Base-by-base conservation (phyloP, 257 asterid genomes). In the Nicotiana obtusifolia region DNA sequence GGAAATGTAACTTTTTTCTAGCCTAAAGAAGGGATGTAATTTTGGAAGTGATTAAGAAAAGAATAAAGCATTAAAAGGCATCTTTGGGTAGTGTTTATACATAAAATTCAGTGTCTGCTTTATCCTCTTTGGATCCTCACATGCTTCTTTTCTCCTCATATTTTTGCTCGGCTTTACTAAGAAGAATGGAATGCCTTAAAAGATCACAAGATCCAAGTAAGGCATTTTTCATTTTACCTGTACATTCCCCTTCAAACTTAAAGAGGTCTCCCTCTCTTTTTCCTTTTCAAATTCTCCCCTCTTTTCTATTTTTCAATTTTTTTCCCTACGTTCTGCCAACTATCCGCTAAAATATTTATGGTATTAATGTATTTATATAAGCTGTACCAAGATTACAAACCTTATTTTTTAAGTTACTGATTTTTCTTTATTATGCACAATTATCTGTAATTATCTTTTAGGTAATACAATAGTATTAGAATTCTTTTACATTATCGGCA, bases 141-240 rank as follows among this genome's bases (percentile, higher is more conserved):
- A 47, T 73, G 61, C 37, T 73, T 73, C 79, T 73, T n/a, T 73
- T 47, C 79, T 73, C 37, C 30, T 47, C 60, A 44, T 44, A 16
- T 31, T 31, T 31, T 31, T 31, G 5, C 35, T 31, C 35, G 4
- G 35, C 75, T 66, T 7, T 71, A 71, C 5, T 44, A 73, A 73
- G 15, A 47, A 47, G 79, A 73, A 73, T 73, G 60, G 79, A 73
- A 73, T 73, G 79, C 61, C 79, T 73, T 73, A 15, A 73, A 73
- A 73, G 62, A 73, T 47, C 44, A 49, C 62, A 47, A 47, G 41
- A 73, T 73, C 79, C 61, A 73, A 73, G 79, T 49, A 73, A 73
- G 79, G 79, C 41, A 73, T 73, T 73, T 69, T 73, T 13, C 3
- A 5, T 44, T 73, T 73, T 56, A 56, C 11, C 62, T 56, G 19